phyloP scores from a whole-genome alignment of 2,329 filamentous ascomycete species.

The Talaromyces amestolkiae region DNA sequence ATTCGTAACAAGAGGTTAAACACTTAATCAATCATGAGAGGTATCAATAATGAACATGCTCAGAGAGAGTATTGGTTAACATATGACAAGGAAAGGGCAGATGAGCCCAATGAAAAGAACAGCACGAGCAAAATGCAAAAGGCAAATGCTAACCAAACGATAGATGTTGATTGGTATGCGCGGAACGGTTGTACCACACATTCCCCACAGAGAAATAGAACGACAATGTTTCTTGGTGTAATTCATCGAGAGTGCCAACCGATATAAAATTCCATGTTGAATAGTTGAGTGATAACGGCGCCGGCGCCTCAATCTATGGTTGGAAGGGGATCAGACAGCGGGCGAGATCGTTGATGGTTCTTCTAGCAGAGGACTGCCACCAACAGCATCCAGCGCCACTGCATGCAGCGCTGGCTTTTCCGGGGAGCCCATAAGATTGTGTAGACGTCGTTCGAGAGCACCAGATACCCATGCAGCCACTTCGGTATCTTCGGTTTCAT shows the following conservation, averaged over 20 bases:
- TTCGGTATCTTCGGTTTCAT: conserved; percentile 67
- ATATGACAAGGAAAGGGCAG: background rate
- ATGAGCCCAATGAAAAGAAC: background rate
- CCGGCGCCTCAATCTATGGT: conserved; percentile 3
- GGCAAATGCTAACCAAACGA: conserved; percentile 19
- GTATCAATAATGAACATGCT: conserved; percentile 9
- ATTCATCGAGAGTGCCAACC: background rate
- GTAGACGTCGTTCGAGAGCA: conserved; percentile 65
- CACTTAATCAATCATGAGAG: conserved; percentile 1
- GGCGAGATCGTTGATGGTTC: conserved; percentile 22
- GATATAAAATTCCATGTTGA: background rate
- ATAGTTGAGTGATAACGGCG: conserved; percentile 3
- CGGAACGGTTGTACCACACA: background rate
- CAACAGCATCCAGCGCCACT: conserved; percentile 73
- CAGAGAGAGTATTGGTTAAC: background rate
- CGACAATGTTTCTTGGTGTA: background rate
- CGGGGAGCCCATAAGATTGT: conserved; percentile 54
- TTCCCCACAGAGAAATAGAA: background rate
- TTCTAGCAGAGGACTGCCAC: conserved; percentile 38
- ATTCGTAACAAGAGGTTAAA: conserved; percentile 8
- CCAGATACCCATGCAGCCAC: conserved; percentile 80
- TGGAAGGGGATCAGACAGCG: background rate
- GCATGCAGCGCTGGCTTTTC: conserved; percentile 82
- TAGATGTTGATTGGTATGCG: background rate
- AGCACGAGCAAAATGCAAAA: conserved; percentile 14